Evolutionary conservation across 768 basidiomycete genomes (phyloP), one percentile per base, ranked within the genome.

Genomic region (Pleurotus giganteus): DNA sequence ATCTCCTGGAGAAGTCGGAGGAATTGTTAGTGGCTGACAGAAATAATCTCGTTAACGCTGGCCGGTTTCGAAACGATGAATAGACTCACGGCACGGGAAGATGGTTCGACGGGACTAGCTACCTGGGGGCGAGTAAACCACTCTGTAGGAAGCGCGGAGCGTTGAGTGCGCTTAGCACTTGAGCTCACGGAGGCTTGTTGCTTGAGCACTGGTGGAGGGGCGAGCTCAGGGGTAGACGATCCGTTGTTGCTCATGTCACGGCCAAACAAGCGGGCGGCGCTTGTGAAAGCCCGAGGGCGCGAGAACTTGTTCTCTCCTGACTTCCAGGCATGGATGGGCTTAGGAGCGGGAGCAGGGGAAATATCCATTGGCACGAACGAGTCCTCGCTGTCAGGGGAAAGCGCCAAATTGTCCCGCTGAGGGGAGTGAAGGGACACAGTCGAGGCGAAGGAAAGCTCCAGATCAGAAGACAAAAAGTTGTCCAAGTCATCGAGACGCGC

Each of bases 371-470:
- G 80, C 49, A 85, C 77, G 47, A 79, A 72, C 58, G 75, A 76
- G 37, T 73, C 76, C 6, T 51, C 49, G 60, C 69, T 71, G 23
- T 84, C 83, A 27, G 77, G 71, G 5, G 77, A 62, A 45, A 85
- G 71, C 32, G 71, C 68, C 52, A 75, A 61, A 47, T 73, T 64
- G 26, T 80, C 75, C 21, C 39, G 77, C 12, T 83, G 76, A 29
- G 90, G 88, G 24, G 89, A 89, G 63, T 88, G 78, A 44, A 93
- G 72, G 5, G 91, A 93, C 67, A 92, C 85, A 57, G 80, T 89
- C 27, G 89, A 91, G 5, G 88, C 88, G 64, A 93, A 93, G 26
- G 90, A 91, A 34, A 84, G 72, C 65, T 93, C 91, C 45, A 91
- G 41, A 63, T 89, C 89, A n/a, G 86, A 86, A 29, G 84, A 82